These are phyloP conservation scores for Vigna radiata DNA, from an alignment of 306 rosid genomes.

Conservation along the genomic window DNA sequence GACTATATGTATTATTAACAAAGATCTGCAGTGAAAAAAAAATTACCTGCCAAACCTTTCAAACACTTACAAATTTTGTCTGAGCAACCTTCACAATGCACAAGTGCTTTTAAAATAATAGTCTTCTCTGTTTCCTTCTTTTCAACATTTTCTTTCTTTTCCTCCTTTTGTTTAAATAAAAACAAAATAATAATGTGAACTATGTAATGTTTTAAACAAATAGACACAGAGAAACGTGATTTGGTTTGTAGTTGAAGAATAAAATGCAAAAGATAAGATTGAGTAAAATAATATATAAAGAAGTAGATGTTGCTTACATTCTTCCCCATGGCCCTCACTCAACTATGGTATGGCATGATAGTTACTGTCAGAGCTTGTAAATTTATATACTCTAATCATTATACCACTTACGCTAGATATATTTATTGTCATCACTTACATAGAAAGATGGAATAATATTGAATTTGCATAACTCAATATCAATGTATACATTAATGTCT, in stretches of 20 bases:
- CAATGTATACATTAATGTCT: conserved; percentile 22
- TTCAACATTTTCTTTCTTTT: conserved; percentile 32
- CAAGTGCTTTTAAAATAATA: conserved; percentile 71
- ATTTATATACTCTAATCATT: conserved; percentile 24
- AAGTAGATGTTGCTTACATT: conserved; percentile 31
- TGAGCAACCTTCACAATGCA: conserved; percentile 84
- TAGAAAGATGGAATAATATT: conserved; percentile 26
- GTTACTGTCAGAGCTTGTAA: neutral
- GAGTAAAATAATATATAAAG: neutral
- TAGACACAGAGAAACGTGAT: neutral
- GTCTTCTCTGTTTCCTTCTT: conserved; percentile 36
- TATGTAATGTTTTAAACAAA: neutral
- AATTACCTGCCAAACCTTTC: conserved; percentile 63
- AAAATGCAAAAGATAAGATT: neutral
- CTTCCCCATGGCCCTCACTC: conserved; percentile 42
- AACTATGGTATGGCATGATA: conserved; percentile 23
- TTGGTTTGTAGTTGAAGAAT: neutral
- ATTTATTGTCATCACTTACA: conserved; percentile 1
- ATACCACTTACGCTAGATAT: neutral
- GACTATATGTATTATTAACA: neutral
- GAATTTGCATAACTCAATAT: conserved; percentile 24
- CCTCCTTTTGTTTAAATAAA: conserved; percentile 10
- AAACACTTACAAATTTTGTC: conserved; percentile 60
- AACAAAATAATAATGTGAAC: neutral
- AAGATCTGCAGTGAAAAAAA: neutral